A percentile compares a stretch with the other conserved stretches of the same genome.
Conservation (phyloP, 1,284 basidiomycete genomes). For the Pseudozyma sp. region DNA sequence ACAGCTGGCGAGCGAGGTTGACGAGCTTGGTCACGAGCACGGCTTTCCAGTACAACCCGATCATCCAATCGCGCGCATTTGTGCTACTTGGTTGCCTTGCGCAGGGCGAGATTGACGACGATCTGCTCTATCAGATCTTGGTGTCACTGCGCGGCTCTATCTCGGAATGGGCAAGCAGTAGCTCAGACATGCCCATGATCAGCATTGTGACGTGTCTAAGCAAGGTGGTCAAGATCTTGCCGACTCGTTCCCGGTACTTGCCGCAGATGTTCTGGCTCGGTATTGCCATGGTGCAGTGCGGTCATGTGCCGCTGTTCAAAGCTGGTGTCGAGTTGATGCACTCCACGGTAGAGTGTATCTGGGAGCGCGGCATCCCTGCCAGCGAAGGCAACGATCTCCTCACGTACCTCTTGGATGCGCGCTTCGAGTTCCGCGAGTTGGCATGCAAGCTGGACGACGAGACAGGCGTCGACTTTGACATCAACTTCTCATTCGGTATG, state of each 20-base stretch:
- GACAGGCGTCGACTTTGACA: constrained; percentile 65
- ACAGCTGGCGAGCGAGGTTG: constrained; percentile 92
- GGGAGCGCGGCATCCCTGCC: constrained; percentile 49
- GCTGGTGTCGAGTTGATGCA: constrained; percentile 60
- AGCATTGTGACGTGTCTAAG: constrained; percentile 65
- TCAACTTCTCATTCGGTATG: constrained; percentile 64
- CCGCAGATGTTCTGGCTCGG: constrained; percentile 67
- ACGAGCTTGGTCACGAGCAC: constrained; percentile 91
- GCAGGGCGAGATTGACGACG: constrained; percentile 79
- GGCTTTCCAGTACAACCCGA: constrained; percentile 90
- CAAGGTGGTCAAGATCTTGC: constrained; percentile 65
- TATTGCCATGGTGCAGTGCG: constrained; percentile 61
- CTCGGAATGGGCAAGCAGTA: constrained; percentile 60
- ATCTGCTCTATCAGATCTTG: constrained; percentile 87
- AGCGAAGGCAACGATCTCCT: constrained; percentile 53
- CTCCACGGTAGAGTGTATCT: constrained; percentile 53
- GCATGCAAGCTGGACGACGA: constrained; percentile 63
- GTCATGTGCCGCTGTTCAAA: constrained; percentile 62
- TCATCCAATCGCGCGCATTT: constrained; percentile 89
- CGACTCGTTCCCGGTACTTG: constrained; percentile 57
- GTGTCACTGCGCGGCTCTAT: constrained; percentile 74
- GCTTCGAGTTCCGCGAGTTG: constrained; percentile 60
- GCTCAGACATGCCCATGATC: constrained; percentile 63
- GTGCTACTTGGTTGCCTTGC: constrained; percentile 83
- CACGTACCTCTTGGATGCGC: constrained; percentile 55